Evolutionary conservation across 495 filamentous ascomycete genomes (phyloP).

Genomic region (Neohortaea acidophila): DNA sequence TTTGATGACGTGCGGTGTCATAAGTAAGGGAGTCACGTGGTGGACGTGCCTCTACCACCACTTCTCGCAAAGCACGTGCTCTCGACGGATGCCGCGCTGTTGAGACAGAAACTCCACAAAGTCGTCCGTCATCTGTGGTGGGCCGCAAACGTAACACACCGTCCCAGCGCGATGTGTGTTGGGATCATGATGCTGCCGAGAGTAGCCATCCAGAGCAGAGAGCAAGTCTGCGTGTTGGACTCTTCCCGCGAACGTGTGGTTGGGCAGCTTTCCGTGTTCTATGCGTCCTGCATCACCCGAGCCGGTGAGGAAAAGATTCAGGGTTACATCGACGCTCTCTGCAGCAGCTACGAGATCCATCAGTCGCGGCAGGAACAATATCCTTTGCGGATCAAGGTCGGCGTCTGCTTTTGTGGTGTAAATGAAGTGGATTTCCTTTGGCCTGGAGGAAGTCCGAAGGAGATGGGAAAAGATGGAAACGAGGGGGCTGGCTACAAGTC

Average conservation of each 20-base stretch:
- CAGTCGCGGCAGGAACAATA: conserved; percentile 26
- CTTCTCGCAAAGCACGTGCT: conserved; percentile 62
- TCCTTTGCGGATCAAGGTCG: conserved; percentile 9
- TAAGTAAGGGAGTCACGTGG: no score
- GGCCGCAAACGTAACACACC: conserved; percentile 67
- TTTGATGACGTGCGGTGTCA: no score
- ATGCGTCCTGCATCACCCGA: conserved; percentile 3
- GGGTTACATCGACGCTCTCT: conserved; percentile 9
- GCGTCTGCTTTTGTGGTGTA: conserved; percentile 22
- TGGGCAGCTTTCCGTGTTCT: conserved; percentile 14
- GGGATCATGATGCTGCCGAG: no score
- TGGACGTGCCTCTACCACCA: conserved; percentile 54
- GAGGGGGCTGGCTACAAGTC: conserved; percentile 20
- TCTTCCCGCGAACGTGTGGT: conserved; percentile 11
- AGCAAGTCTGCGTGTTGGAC: conserved; percentile 14
- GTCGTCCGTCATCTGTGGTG: conserved; percentile 65
- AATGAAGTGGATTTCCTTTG: conserved; percentile 21
- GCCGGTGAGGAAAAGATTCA: conserved; percentile 14
- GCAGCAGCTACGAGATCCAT: conserved; percentile 14
- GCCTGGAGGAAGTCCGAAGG: conserved; percentile 11
- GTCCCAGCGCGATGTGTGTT: conserved; percentile 35
- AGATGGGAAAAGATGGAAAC: conserved; percentile 29
- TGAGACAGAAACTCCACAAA: conserved; percentile 41
- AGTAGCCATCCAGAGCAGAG: conserved; percentile 11
- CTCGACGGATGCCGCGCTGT: conserved; percentile 37